Evolutionary conservation across 768 basidiomycete genomes (phyloP), one percentile per base, ranked within the genome.

Genomic region (Xerocomus brunneocitrinus): DNA sequence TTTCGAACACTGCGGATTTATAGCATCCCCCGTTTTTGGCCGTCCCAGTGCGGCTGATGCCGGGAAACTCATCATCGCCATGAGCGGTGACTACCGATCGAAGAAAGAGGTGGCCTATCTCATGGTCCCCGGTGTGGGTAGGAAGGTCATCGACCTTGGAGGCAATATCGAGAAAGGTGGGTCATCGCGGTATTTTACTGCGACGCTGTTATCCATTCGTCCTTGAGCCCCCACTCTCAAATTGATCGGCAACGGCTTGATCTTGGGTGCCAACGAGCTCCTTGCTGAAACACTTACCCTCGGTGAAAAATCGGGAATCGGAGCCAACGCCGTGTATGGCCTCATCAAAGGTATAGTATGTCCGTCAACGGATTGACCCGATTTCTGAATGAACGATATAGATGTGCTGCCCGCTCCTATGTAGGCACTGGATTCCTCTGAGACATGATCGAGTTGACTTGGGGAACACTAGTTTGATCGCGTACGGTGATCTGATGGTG

Each of bases 221-320:
- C 35, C 30, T 56, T 52, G 49, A 87, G 85, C 85, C 13, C 78
- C 81, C 5, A 83, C 81, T 8, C 79, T 85, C 71, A 93, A 93
- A 68, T 73, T 93, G 8, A 80, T 91, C 45, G 90, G 87, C 16
- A 93, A 92, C 61, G 83, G 86, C 1, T 71, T 91, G 69, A 83
- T 91, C 50, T 71, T 91, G 38, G 85, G 87, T n/a, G 74, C 76
- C 27, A 74, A 93, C 39, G 92, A 94, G 65, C 72, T 94, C 9
- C 74, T 95, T 12, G 83, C 87, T 0, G 92, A 95, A 71, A 75
- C 81, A n/a, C 83, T 88, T 62, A 94, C 92, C 1, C 80, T 95
- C 9, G 85, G 86, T 4, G 89, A 91, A 58, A 91, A 91, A 69
- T 77, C 87, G 0, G 93, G 91, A 24, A 85, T 95, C 35, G 84